Base-by-base conservation (phyloP, 106 monocot species). In the Acorus calamus region DNA sequence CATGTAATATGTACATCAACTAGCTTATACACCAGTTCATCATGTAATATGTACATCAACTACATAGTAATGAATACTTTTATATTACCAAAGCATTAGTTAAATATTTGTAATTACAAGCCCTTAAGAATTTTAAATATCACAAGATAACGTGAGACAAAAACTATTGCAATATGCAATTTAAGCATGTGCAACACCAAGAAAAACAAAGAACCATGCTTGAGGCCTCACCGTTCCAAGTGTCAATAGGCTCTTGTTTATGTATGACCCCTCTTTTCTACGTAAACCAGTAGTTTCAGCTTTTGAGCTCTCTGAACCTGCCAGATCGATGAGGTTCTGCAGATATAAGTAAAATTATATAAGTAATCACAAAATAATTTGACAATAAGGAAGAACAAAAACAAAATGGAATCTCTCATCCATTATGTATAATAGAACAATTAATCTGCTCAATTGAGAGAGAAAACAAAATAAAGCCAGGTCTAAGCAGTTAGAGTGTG, bases 271-370 rank as follows among this genome's bases (percentile, higher is more conserved):
- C 75, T 94, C 93, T 79, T 89, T 94, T 43, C 86, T 51, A 11
- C 93, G 79, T 10, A 94, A 63, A 70, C 93, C 93, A 68, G 93
- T 86, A 41, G 93, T 94, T 77, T 94, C 93, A 67, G 81, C 93
- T 59, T 63, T 89, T 60, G 93, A 94, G 65, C 89, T 94, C 86
- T 94, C 93, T 73, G 93, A 94, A 79, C 93, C 93, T 73, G 93
- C 93, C 74, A 94, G 89, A 83, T 94, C 93, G 71, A 94, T 94
- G 66, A 94, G 89, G 79, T 94, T 86, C 93, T 94, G 93, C 89
- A 89, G 14, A 62, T 70, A 84, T 70, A 71, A 75, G 71, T 70
- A 75, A 53, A 66, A 80, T n/a, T 41, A 63, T 10, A 77, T 71
- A 77, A 81, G 76, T 68, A 71, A 73, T 46, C 53, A 77, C 53